Evolutionary conservation across 345 rosid genomes (phyloP), one percentile per base, ranked within the genome.

Genomic region (Isatis tinctoria): DNA sequence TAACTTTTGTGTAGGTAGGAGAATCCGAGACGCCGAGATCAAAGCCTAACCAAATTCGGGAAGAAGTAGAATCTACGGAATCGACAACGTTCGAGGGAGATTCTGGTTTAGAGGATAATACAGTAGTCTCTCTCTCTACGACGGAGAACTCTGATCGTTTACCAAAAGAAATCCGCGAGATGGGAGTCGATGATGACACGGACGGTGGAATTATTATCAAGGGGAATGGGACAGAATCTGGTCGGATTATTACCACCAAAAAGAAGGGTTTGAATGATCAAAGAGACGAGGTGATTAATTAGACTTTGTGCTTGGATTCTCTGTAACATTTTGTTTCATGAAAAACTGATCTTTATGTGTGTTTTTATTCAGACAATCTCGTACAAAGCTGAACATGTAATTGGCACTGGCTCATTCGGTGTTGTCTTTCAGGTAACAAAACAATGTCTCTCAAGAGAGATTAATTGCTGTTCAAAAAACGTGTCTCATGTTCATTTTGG

Each of bases 391-490:
- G 97, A 95, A 81, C 97, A 87, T 70, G 99, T 90, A 65, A 81
- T 90, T 74, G 99, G 99, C 59, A 92, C 97, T n/a, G 97, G 99
- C 66, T 95, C 97, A 35, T 95, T 92, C 45, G 97, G 99, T 47
- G 93, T 87, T 56, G 99, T 95, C 54, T 90, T 86, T 75, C 99
- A 94, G 85, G 98, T 94, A 78, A 78, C 73, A 74, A 52, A 28
- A 27, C 10, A 45, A 48, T 9, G 27, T 67, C 48, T 44, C 48
- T n/a, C n/a, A n/a, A n/a, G 35, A 47, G 9, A 47, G 1, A 14
- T 24, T 67, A 1, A 22, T 62, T n/a, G 0, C 7, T 57, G 41
- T 24, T 51, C 60, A 3, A 0, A 18, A 18, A 59, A 20, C 59
- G 28, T 58, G 59, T 47, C 30, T 61, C 5, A 22, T 45, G 60